A percentile compares a stretch with the other conserved stretches of the same genome.
Evolutionary conservation across 306 rosid species (phyloP).

Genomic region (Hippophae tibetana): DNA sequence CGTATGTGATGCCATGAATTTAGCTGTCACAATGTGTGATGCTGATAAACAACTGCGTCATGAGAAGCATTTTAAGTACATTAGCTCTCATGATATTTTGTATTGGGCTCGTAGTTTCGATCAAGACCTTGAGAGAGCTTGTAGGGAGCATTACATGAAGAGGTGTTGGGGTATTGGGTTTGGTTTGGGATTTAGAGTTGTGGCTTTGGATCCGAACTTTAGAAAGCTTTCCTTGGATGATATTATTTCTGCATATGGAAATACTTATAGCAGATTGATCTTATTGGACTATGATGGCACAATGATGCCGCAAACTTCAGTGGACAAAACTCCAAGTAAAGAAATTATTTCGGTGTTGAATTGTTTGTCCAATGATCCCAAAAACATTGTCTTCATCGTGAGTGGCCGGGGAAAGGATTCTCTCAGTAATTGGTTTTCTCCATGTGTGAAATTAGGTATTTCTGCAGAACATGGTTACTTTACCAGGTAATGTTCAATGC

Average conservation of each 20-base stretch:
- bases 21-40: conserved; percentile 36
- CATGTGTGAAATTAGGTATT: conserved; percentile 50
- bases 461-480: conserved; percentile 76
- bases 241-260: conserved; percentile 29
- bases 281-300: conserved; percentile 77
- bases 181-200: conserved; percentile 49
- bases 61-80: conserved; percentile 68
- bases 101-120: conserved; percentile 71
- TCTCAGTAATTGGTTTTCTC: conserved; percentile 55
- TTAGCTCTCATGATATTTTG: conserved; percentile 60
- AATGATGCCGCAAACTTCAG: conserved; percentile 39
- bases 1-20: conserved; percentile 48
- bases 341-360: conserved; percentile 49
- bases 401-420: conserved; percentile 62
- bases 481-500: conserved; percentile 34
- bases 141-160: conserved; percentile 41
- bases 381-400: conserved; percentile 53
- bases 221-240: conserved; percentile 41
- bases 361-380: conserved; percentile 46
- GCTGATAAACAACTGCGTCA: conserved; percentile 50
- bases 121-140: conserved; percentile 60
- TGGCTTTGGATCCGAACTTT: conserved; percentile 51
- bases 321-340: conserved; percentile 39
- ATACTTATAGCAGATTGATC: conserved; percentile 42
- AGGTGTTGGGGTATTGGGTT: conserved; percentile 53